Evolutionary conservation across 768 basidiomycete species (phyloP).

Genomic region (Steccherinum ochraceum): DNA sequence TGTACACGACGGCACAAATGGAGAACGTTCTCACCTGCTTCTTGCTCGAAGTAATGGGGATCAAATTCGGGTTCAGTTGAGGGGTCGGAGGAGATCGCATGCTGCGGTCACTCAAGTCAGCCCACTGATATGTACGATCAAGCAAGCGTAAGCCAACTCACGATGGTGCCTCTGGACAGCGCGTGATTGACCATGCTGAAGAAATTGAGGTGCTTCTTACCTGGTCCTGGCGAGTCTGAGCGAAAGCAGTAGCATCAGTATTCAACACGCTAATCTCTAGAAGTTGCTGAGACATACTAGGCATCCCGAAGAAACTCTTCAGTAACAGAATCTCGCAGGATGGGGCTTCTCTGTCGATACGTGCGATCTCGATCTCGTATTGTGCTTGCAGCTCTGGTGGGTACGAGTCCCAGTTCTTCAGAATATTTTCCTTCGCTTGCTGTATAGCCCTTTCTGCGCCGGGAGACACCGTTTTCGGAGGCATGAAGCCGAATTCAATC

Average conservation of each 20-base stretch:
- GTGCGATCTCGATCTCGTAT: slow-evolving; percentile 16
- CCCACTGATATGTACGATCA: neutral
- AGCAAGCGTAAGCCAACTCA: slow-evolving; percentile 7
- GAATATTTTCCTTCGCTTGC: slow-evolving; percentile 2
- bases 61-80: slow-evolving; percentile 23
- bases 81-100: slow-evolving; percentile 24
- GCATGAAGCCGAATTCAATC: slow-evolving; percentile 3
- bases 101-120: slow-evolving; percentile 5
- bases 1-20: neutral
- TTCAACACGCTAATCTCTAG: too few relatives aligned
- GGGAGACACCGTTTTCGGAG: neutral
- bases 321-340: slow-evolving; percentile 18
- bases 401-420: neutral
- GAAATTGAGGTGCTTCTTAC: slow-evolving; percentile 22
- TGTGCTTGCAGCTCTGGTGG: slow-evolving; percentile 19
- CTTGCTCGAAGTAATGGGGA: slow-evolving; percentile 27
- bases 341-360: slow-evolving; percentile 12
- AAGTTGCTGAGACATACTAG: slow-evolving; percentile 1
- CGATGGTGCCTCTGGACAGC: slow-evolving; percentile 26
- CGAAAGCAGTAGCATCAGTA: too few relatives aligned
- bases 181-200: slow-evolving; percentile 18
- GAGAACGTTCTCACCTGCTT: slow-evolving; percentile 17
- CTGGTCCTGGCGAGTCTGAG: slow-evolving; percentile 10
- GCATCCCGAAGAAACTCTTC: slow-evolving; percentile 4
- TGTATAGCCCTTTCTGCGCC: neutral